phyloP scores from a whole-genome alignment of 305 asterid genomes.

The Lippia alba region DNA sequence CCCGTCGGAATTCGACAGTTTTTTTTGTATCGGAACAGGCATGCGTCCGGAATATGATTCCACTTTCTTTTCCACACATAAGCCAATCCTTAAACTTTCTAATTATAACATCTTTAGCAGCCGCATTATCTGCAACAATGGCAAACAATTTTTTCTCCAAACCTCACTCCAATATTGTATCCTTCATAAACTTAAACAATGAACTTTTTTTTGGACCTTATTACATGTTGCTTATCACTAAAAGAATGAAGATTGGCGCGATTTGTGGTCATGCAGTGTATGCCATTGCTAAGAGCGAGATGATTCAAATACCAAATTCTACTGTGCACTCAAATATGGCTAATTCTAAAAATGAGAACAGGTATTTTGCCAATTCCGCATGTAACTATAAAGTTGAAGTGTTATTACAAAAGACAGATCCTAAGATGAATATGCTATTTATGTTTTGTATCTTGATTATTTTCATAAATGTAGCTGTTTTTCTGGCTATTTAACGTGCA shows the following conservation, averaged over 20 bases:
- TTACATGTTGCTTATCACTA: conserved; percentile 88
- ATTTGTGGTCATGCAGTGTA: conserved; percentile 91
- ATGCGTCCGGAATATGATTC: no score
- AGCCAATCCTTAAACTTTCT: no score
- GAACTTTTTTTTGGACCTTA: no score
- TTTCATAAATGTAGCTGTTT: conserved; percentile 34
- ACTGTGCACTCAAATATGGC: conserved; percentile 68
- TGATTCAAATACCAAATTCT: conserved; percentile 71
- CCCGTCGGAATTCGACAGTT: no score
- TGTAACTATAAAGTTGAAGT: conserved; percentile 63
- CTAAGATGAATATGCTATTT: conserved; percentile 44
- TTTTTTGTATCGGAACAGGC: no score
- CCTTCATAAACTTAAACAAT: no score
- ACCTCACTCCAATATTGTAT: no score
- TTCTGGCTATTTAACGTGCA: conserved; percentile 34
- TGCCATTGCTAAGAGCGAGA: conserved; percentile 76
- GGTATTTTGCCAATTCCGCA: conserved; percentile 84
- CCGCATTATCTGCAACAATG: no score
- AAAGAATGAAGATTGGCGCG: conserved; percentile 80
- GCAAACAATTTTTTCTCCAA: no score
- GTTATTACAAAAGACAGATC: conserved; percentile 46
- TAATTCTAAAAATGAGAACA: conserved; percentile 92
- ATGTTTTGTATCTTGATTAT: conserved; percentile 42
- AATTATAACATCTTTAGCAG: no score
- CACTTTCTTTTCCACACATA: no score